phyloP scores from a whole-genome alignment of 1,284 basidiomycete genomes.

The Jaminaea rosea region DNA sequence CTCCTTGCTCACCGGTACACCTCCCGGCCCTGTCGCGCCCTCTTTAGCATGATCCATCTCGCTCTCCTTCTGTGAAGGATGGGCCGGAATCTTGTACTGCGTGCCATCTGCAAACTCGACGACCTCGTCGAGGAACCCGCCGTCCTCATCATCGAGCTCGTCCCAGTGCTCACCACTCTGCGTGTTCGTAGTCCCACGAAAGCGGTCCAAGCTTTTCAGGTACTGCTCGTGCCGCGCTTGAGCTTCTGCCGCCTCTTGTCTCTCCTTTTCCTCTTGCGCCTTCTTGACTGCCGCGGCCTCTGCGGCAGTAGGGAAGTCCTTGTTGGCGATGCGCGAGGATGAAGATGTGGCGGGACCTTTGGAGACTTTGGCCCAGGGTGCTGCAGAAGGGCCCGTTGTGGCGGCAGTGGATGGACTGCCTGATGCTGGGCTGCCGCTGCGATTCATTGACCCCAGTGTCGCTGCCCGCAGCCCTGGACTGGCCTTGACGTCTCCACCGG shows the following conservation, averaged over 20 bases:
- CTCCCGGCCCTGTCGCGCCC: slow-evolving; percentile 1
- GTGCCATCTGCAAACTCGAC: slow-evolving; percentile 45
- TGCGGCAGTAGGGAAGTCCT: slow-evolving; percentile 44
- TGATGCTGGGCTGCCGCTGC: slow-evolving; percentile 9
- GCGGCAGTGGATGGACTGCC: slow-evolving; percentile 18
- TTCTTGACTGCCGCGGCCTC: slow-evolving; percentile 35
- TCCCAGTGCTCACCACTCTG: slow-evolving; percentile 41
- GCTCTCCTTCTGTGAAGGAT: slow-evolving; percentile 2
- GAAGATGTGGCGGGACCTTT: slow-evolving; percentile 8
- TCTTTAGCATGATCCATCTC: slow-evolving; percentile 11
- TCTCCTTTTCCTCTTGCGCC: slow-evolving; percentile 35
- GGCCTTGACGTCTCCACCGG: slow-evolving; percentile 17
- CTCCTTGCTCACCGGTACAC: slow-evolving; percentile 29
- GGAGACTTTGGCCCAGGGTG: slow-evolving; percentile 33
- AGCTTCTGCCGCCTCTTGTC: slow-evolving; percentile 27
- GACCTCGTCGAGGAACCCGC: slow-evolving; percentile 39
- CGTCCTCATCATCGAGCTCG: slow-evolving; percentile 41
- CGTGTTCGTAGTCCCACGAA: slow-evolving; percentile 33
- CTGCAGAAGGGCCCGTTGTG: slow-evolving; percentile 7
- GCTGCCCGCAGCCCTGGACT: slow-evolving; percentile 29
- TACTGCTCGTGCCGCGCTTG: slow-evolving; percentile 26
- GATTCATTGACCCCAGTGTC: slow-evolving; percentile 15
- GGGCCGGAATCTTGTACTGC: slow-evolving; percentile 38
- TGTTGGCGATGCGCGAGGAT: not conserved
- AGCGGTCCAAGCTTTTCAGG: slow-evolving; percentile 36